Evolutionary conservation across 139 green algal species (phyloP).

Genomic region (Dunaliella primolecta): DNA sequence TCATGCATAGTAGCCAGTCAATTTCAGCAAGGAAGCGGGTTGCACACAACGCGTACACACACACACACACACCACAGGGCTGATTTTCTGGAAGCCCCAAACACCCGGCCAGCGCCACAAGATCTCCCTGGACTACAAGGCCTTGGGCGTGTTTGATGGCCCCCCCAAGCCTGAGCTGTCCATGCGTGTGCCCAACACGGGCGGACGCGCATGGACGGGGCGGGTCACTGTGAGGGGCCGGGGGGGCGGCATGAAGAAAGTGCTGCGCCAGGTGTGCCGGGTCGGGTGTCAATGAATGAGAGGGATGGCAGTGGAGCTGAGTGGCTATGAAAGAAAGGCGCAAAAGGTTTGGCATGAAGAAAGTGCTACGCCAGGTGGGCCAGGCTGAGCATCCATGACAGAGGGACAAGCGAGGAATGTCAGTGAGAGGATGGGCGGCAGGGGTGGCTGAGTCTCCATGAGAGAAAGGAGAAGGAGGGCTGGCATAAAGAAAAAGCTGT

Average conservation of each 20-base stretch:
- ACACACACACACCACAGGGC: constrained; percentile 36
- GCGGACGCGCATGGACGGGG: constrained; percentile 71
- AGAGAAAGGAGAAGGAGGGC: too few species aligned
- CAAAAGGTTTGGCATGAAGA: too few species aligned
- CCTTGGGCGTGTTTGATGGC: constrained; percentile 49
- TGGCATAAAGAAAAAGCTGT: too few species aligned
- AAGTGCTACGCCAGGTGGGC: too few species aligned
- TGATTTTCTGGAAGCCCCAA: constrained; percentile 86
- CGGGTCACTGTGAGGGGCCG: constrained; percentile 68
- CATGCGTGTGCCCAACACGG: constrained; percentile 45
- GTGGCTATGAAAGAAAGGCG: too few species aligned
- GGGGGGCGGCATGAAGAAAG: constrained; percentile 70
- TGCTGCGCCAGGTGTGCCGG: constrained; percentile 72
- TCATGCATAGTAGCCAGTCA: too few species aligned
- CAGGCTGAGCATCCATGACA: too few species aligned
- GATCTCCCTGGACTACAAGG: constrained; percentile 41
- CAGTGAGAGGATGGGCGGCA: too few species aligned
- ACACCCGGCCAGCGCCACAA: constrained; percentile 72
- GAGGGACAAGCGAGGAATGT: too few species aligned
- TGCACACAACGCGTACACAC: neutral
- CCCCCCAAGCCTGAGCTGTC: constrained; percentile 34
- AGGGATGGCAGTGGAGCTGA: too few species aligned
- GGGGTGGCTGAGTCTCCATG: too few species aligned
- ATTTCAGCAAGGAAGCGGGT: neutral
- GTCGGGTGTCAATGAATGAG: too few species aligned